A percentile compares a stretch with the other conserved stretches of the same genome.
These are phyloP conservation scores for Phaffia australis DNA, from an alignment of 768 basidiomycete genomes.

Conservation along the genomic window DNA sequence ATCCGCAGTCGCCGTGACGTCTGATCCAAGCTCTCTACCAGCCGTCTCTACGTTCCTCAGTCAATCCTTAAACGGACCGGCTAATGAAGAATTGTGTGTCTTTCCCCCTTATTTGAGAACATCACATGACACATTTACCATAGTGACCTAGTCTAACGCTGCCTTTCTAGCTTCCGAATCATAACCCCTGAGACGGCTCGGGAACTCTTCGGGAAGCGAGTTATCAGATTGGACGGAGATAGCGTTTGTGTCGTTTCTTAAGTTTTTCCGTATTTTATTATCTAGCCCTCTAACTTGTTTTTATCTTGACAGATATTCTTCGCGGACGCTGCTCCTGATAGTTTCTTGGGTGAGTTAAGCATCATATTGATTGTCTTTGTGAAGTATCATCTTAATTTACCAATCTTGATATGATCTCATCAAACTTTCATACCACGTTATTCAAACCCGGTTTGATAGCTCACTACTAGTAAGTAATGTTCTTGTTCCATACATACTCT, in stretches of 20 bases:
- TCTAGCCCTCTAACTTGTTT: background rate
- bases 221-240: conserved; percentile 12
- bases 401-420: background rate
- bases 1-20: background rate
- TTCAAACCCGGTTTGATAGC: background rate
- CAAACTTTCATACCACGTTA: background rate
- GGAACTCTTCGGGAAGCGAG: conserved; percentile 1
- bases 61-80: background rate
- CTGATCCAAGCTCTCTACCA: background rate
- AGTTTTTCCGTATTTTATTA: background rate
- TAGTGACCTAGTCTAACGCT: background rate
- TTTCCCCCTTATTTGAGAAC: background rate
- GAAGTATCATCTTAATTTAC: background rate
- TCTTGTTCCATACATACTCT: background rate
- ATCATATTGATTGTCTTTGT: background rate
- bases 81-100: conserved; percentile 10
- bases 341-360: conserved; percentile 7
- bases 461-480: conserved; percentile 9
- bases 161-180: background rate
- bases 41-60: conserved; percentile 12
- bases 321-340: conserved; percentile 17
- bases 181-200: conserved; percentile 15
- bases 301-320: background rate
- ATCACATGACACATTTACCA: background rate
- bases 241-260: background rate